Base-by-base conservation (phyloP, 2,329 filamentous ascomycete genomes). In the Hortaea sp. region DNA sequence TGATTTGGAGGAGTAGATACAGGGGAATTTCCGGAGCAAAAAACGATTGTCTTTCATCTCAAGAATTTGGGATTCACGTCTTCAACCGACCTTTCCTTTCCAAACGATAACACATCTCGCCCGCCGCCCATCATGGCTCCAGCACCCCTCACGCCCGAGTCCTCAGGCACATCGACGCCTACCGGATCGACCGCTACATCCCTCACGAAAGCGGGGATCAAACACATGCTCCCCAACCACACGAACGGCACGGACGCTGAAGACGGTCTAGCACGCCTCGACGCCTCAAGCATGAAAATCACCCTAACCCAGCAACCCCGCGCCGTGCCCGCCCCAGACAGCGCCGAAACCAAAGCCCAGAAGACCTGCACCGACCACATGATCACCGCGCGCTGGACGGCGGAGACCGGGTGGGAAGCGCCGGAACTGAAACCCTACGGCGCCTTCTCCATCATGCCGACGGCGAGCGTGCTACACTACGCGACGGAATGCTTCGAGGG, bases 401-500 rank as follows among this genome's bases (percentile, higher is more conserved):
- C 65, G 20, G 63, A 69, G 39, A 62, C 68, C 13, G 88, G 88
- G 57, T 94, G 88, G 88, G 73, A 75, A 34, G 72, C 77, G 1
- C 88, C 88, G 1, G 75, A 83, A 57, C 75, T 94, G 48, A 78
- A 79, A 63, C 84, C 87, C 28, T 92, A 87, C 66, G 84, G 85
- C 0, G 83, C 85, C 7, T 70, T 94, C 44, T 75, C 75, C 52
- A 79, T 94, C 59, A 84, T 87, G 71, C 88, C 88, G 32, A 89
- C 84, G 4, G 85, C 87, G 10, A 85, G 81, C 3, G 81, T 82
- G 50, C 76, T 94, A 49, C 88, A 94, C 74, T 94, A 94, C 68
- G 88, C 87, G 7, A 94, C 87, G 41, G 84, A 90, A 67, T 94
- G 88, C 66, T 94, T 94, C 69, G 88, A 94, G 69, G 88, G 88